Percentiles rank a stretch among this genome's conserved stretches.
phyloP scores from a whole-genome alignment of 805 yeast species.

The Yarrowia sp. region DNA sequence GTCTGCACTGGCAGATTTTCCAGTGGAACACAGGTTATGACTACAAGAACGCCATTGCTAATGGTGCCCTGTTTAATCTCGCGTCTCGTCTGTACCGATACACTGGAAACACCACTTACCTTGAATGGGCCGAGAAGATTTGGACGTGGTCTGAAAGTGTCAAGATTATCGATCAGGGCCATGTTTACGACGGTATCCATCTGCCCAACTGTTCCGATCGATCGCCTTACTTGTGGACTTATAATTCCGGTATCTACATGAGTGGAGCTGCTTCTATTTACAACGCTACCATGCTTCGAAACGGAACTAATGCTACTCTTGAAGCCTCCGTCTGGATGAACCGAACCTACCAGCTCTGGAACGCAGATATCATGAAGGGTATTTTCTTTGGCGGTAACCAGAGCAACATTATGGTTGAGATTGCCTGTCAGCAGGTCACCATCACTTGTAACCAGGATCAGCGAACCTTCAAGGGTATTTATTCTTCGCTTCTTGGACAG shows the following conservation, averaged over 20 bases:
- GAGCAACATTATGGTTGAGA: conserved; percentile 65
- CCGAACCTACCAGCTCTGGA: conserved; percentile 58
- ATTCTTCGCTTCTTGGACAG: conserved; percentile 68
- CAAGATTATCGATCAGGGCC: conserved; percentile 49
- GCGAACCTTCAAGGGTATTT: conserved; percentile 85
- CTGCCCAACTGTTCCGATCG: conserved; percentile 60
- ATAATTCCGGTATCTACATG: conserved; percentile 76
- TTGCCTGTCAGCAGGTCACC: conserved; percentile 68
- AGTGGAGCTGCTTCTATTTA: conserved; percentile 80
- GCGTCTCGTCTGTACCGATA: conserved; percentile 85
- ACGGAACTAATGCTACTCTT: conserved; percentile 42
- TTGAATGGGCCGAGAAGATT: conserved; percentile 67
- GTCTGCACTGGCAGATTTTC: conserved; percentile 94
- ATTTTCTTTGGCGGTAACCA: conserved; percentile 28
- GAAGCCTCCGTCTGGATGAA: conserved; percentile 52
- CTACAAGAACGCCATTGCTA: conserved; percentile 88
- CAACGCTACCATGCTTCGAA: conserved; percentile 53
- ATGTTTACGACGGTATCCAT: conserved; percentile 45
- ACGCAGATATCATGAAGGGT: conserved; percentile 39
- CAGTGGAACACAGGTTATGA: conserved; percentile 92
- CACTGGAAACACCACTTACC: conserved; percentile 70
- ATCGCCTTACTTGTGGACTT: conserved; percentile 72
- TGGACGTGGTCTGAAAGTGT: conserved; percentile 76
- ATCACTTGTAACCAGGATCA: conserved; percentile 78
- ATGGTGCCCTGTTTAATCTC: conserved; percentile 82